Evolutionary conservation across 1,284 basidiomycete species (phyloP), one percentile per base, ranked within the genome.

Genomic region (Blastosporella zonata): DNA sequence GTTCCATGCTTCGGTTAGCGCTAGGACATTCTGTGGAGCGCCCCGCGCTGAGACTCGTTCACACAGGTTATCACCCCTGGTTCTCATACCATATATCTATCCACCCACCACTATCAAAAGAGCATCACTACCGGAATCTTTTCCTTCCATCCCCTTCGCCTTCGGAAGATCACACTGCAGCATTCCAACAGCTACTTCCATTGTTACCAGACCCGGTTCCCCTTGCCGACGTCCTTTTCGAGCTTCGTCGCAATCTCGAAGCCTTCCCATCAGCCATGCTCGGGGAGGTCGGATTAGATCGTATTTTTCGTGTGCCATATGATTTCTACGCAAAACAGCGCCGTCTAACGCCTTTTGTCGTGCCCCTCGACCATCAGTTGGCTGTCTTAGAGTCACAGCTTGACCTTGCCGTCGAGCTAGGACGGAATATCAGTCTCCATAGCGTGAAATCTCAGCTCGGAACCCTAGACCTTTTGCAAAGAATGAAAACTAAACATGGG

Each of bases 231-330:
- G 59, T 89, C 35, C 60, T 91, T 3, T 44, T 59, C 12, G 72
- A 78, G 18, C 62, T 93, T 31, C 78, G 81, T 46, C 55, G 56
- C 18, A 75, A 82, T 59, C 71, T 93, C 9, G 50, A 59, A n/a
- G 62, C 62, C 1, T 82, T 84, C 59, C 82, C 87, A 0, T 62
- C 67, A 21, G 83, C 88, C 15, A 84, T 93, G 78, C 68, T 93
- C 3, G 90, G 90, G 35, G 91, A 93, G 70, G 84, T 93, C 6
- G 90, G 90, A 2, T 65, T 93, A 38, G 90, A 93, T 65, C 80
- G 84, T 34, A 72, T 73, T 7, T 87, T 85, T 55, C 80, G 84
- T 27, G 72, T 93, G 13, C 83, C 89, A 0, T 74, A 76, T 51
- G 67, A 81, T 45, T 73, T 69, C 29, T 67, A 67, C 18, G 66